Conservation (phyloP, 2,329 filamentous ascomycete species). For the Colletotrichum liaoningense region DNA sequence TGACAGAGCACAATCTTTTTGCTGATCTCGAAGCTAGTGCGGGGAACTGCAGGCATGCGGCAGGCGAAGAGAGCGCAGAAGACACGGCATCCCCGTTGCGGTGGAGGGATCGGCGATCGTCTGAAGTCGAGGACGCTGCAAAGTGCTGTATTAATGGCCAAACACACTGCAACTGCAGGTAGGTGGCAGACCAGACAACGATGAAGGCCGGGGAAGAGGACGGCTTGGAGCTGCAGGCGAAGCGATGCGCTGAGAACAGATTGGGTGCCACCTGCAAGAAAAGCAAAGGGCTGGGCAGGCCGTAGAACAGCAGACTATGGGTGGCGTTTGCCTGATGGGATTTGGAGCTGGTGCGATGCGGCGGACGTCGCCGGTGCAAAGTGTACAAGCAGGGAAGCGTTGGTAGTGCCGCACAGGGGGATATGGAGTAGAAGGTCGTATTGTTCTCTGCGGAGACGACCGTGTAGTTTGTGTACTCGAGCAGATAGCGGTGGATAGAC, state of each 20-base stretch:
- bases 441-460: not conserved
- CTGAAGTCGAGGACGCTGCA: slow-evolving; percentile 16
- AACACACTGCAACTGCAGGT: not conserved
- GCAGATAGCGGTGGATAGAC: not conserved
- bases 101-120: slow-evolving; percentile 33
- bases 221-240: not conserved
- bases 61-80: slow-evolving; percentile 14
- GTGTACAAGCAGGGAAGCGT: slow-evolving; percentile 1
- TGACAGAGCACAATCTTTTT: slow-evolving; percentile 24
- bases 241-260: not conserved
- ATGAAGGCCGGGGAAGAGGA: not conserved
- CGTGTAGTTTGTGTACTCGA: not conserved
- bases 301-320: slow-evolving; percentile 9
- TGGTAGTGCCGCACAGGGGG: slow-evolving; percentile 9
- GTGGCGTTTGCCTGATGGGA: slow-evolving; percentile 11
- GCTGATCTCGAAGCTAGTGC: slow-evolving; percentile 32
- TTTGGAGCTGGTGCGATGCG: slow-evolving; percentile 11
- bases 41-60: slow-evolving; percentile 32
- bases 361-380: slow-evolving; percentile 10
- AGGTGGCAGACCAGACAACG: not conserved
- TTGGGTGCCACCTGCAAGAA: not conserved
- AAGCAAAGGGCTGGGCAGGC: slow-evolving; percentile 1
- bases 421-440: not conserved
- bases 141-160: not conserved
- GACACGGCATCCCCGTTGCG: slow-evolving; percentile 24